Evolutionary conservation across 2,329 filamentous ascomycete species (phyloP), one percentile per base, ranked within the genome.

Genomic region (Cercospora sesami): DNA sequence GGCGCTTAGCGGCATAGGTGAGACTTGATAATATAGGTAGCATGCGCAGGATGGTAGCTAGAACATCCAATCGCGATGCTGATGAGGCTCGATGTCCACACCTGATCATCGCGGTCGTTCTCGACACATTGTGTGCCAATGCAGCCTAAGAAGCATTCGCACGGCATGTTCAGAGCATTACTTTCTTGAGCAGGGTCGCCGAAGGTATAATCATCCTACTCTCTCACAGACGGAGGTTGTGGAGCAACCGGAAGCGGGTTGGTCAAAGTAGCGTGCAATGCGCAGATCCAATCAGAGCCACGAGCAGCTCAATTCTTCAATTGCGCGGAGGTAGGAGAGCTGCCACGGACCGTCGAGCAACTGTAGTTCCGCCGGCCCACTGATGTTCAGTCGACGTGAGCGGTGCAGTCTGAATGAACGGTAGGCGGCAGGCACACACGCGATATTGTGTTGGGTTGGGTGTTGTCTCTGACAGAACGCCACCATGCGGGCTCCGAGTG

Each of bases 281-380:
- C 10, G 31, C 33, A 36, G 33, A 36, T 42, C 59, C 59, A 61
- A 61, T 61, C 33, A 42, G 23, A 9, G 59, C 14, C 16, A 21
- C 14, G 31, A 61, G n/a, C 21, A 61, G 36, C 59, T 30, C 18
- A 1, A 48, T 23, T 28, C 36, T 21, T 21, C n/a, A 26, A 30
- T 26, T 12, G 23, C 26, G 59, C 33, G 33, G 59, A 61, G 33
- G 26, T 14, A 21, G 33, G 33, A 61, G 18, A 61, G 59, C 33
- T 61, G 59, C 31, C 59, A 42, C 59, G 59, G 59, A 61, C 59
- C 59, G 59, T 26, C n/a, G 58, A 60, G 59, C 59, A 61, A 39
- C 59, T 48, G 30, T 26, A 30, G 59, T 61, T 61, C 59, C 39
- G 23, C 30, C n/a, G 26, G 21, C 14, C 23, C 23, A 12, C 36